Evolutionary conservation across 345 rosid species (phyloP), one percentile per base, ranked within the genome.

Genomic region (Corymbia maculata): DNA sequence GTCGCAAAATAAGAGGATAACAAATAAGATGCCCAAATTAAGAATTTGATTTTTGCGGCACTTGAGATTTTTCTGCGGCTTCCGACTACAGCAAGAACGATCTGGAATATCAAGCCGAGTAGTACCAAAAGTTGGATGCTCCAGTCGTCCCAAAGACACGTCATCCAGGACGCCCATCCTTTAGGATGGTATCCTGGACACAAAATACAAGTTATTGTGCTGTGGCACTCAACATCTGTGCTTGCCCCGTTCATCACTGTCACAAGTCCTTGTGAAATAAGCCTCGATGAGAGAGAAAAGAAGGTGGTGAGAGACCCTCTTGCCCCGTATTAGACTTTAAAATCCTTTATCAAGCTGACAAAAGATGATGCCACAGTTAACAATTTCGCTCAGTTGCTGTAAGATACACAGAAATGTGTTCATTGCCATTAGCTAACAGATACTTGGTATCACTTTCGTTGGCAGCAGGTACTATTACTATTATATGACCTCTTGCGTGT

Each of bases 11-110:
- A 90, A 28, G 82, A 45, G 3, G 88, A 47, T 16, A 90, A 85
- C 89, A 90, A 51, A 66, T 90, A 90, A 51, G 89, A 88, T 24
- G 87, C 85, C 89, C 91, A 90, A 9, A 79, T 52, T 36, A 51
- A 7, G 9, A 86, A 86, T 9, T 61, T 7, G 82, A 59, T 26
- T 21, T 5, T 10, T 36, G 21, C 2, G 49, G 30, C 14, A 13
- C 57, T 13, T 11, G 55, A 87, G 85, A 28, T 75, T 85, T 86
- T 90, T 52, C 91, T 57, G 52, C 89, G 86, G 70, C 86, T 85
- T 75, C 91, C 91, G 2, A 6, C 85, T 10, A 90, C 17, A 8
- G 89, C 89, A 8, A 90, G 88, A 28, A 86, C 24, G 13, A 88
- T 50, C 45, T 90, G 91, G 61, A 90, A 90, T 51, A 61, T 49